Percentiles rank a stretch among this genome's conserved stretches.
Conservation (phyloP, 805 yeast genomes). For the Nakazawaea ernobii region DNA sequence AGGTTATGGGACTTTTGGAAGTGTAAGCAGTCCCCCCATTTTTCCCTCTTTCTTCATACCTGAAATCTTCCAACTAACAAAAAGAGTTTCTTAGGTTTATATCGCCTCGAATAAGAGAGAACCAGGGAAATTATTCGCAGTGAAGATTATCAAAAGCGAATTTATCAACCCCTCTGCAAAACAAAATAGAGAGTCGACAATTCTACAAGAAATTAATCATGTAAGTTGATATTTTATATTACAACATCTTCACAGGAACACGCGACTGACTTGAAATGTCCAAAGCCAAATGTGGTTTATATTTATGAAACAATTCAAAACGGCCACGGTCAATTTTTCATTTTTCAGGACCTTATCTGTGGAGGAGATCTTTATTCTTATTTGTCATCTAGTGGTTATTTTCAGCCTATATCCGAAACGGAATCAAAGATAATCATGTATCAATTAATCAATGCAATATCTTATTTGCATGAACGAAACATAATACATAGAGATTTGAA, state of each 20-base stretch:
- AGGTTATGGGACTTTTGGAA: constrained; percentile 58
- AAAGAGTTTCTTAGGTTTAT: constrained; percentile 20
- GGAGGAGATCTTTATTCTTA: constrained; percentile 61
- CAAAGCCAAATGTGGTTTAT: constrained; percentile 42
- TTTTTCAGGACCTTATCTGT: constrained; percentile 43
- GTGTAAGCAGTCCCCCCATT: constrained; percentile 29
- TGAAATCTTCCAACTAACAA: constrained; percentile 5
- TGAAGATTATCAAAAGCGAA: constrained; percentile 33
- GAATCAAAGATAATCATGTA: constrained; percentile 47
- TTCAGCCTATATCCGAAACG: constrained; percentile 43
- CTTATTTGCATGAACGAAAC: constrained; percentile 46
- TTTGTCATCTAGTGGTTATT: constrained; percentile 33
- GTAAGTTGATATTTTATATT: constrained; percentile 21
- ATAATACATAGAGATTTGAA: constrained; percentile 66
- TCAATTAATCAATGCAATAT: constrained; percentile 52
- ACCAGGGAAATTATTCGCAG: constrained; percentile 35
- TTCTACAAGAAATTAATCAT: constrained; percentile 33
- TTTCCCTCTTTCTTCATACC: background rate
- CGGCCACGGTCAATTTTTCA: constrained; percentile 28
- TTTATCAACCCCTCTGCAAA: constrained; percentile 17
- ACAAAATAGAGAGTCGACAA: constrained; percentile 31
- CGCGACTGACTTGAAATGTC: background rate
- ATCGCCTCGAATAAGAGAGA: constrained; percentile 24
- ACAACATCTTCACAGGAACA: no score
- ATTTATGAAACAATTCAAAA: constrained; percentile 29